Evolutionary conservation across 768 basidiomycete genomes (phyloP).

Genomic region (Termitomyces sp.): DNA sequence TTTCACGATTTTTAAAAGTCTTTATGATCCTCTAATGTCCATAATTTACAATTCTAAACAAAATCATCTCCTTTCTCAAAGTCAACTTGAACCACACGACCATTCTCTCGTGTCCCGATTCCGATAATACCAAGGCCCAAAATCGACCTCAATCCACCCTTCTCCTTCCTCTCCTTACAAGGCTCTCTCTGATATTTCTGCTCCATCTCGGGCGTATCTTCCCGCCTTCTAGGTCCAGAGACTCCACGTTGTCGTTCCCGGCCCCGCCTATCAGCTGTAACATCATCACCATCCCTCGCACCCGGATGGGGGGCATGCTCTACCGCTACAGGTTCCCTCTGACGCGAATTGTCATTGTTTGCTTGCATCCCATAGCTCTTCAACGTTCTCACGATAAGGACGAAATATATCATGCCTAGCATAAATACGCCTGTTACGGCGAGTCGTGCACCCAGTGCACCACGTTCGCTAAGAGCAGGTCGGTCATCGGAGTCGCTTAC

Average conservation of each 20-base stretch:
- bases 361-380: constrained; percentile 46
- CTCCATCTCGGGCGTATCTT: constrained; percentile 5
- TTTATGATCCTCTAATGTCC: background rate
- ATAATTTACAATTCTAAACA: background rate
- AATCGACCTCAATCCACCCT: background rate
- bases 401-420: constrained; percentile 58
- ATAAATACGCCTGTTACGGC: constrained; percentile 48
- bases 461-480: constrained; percentile 28
- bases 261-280: constrained; percentile 22
- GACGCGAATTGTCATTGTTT: constrained; percentile 7
- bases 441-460: constrained; percentile 48
- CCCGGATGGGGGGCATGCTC: constrained; percentile 5
- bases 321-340: constrained; percentile 1
- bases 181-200: background rate
- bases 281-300: constrained; percentile 12
- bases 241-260: constrained; percentile 19
- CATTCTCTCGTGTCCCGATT: background rate
- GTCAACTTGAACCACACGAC: background rate
- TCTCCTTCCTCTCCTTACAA: background rate
- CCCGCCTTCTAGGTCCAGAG: constrained; percentile 12
- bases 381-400: constrained; percentile 57
- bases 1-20: background rate
- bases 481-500: constrained; percentile 32
- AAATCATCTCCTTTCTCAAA: background rate
- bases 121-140: background rate